Conservation (phyloP, 106 monocot species). For the Gastrodia elata region DNA sequence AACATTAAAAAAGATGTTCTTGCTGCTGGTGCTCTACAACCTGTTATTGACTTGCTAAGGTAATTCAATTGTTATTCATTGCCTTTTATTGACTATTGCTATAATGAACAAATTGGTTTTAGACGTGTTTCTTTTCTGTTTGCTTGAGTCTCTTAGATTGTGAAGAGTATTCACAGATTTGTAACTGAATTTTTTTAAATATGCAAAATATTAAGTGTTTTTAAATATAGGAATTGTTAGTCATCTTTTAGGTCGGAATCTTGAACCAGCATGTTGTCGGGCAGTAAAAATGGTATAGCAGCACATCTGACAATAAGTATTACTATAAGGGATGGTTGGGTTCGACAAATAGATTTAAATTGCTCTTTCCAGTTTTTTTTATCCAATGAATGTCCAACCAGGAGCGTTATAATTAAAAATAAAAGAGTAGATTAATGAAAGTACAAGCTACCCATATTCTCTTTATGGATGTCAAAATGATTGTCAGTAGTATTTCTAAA, state of each 20-base stretch:
- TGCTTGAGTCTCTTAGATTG: background rate
- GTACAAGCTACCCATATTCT: no score
- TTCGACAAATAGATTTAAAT: background rate
- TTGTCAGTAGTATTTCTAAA: no score
- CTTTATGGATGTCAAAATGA: no score
- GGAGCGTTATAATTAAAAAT: no score
- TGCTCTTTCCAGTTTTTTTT: no score
- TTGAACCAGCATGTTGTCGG: background rate
- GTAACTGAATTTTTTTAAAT: background rate
- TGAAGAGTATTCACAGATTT: background rate
- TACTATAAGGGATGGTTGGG: background rate
- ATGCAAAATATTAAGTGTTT: background rate
- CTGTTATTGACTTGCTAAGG: constrained; percentile 92
- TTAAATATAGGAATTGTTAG: no score
- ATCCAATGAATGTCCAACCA: no score
- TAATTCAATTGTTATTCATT: constrained; percentile 5
- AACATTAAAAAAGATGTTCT: constrained; percentile 98
- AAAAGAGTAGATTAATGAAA: no score
- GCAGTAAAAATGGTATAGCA: background rate
- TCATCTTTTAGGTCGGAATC: background rate
- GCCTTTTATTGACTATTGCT: background rate
- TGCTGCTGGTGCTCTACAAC: constrained; percentile 81
- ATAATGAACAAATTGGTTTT: background rate
- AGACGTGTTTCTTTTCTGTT: background rate
- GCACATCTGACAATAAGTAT: background rate